Evolutionary conservation across 2,329 filamentous ascomycete genomes (phyloP).

Genomic region (Neonectria ditissima): DNA sequence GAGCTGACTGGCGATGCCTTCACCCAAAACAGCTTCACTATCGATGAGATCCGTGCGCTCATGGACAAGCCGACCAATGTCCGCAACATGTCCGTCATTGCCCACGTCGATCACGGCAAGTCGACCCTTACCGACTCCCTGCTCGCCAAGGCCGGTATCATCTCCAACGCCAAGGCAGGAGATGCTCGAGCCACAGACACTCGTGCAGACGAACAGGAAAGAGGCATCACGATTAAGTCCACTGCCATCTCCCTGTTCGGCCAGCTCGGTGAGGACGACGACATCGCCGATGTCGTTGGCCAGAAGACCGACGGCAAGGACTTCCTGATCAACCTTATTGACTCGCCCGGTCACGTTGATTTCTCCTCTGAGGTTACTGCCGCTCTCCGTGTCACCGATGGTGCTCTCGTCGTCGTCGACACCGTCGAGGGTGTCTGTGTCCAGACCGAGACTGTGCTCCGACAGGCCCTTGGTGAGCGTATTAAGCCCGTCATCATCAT

Average conservation of each 20-base stretch:
- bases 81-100: conserved; percentile 99
- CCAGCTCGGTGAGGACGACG: conserved; percentile 81
- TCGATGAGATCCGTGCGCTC: conserved; percentile 86
- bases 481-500: conserved; percentile 99
- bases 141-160: conserved; percentile 99
- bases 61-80: conserved; percentile 85
- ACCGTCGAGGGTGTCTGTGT: conserved; percentile 99
- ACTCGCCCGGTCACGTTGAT: conserved; percentile 99
- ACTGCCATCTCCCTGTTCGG: conserved; percentile 99
- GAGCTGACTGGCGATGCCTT: conserved; percentile 61
- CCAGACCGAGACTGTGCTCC: conserved; percentile 99
- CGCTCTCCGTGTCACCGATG: conserved; percentile 99
- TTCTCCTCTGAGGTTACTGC: conserved; percentile 99
- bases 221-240: conserved; percentile 99
- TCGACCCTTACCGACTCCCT: conserved; percentile 99
- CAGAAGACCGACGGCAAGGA: conserved; percentile 91
- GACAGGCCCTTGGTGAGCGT: conserved; percentile 98
- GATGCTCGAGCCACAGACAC: conserved; percentile 97
- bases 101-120: conserved; percentile 99
- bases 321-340: conserved; percentile 99
- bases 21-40: conserved; percentile 83
- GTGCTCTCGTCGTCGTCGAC: conserved; percentile 99
- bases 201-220: conserved; percentile 97
- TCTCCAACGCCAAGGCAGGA: conserved; percentile 97
- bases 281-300: conserved; percentile 93